Conservation (phyloP, 371 early-diverging fungal genomes). For the Syncephalastrum racemosum region DNA sequence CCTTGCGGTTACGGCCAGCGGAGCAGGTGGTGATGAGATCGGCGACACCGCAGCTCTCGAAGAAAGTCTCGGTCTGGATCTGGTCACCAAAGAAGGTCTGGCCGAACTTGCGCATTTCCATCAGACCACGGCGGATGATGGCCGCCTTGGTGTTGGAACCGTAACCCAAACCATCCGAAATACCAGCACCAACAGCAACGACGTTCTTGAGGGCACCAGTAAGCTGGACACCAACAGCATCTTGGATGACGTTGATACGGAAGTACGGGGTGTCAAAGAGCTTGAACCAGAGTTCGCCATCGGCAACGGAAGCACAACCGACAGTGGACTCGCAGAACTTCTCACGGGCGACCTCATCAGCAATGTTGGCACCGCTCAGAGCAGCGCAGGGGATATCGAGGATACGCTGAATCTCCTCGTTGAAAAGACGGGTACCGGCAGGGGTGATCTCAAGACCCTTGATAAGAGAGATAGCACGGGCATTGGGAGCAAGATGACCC, state of each 20-base stretch:
- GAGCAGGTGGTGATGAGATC: constrained; percentile 93
- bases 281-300: constrained; percentile 75
- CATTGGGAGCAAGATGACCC: constrained; percentile 66
- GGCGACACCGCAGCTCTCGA: constrained; percentile 95
- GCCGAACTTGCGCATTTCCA: constrained; percentile 96
- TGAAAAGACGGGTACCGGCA: constrained; percentile 76
- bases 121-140: constrained; percentile 93
- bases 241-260: constrained; percentile 79
- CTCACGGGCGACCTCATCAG: constrained; percentile 93
- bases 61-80: constrained; percentile 86
- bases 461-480: constrained; percentile 90
- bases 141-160: constrained; percentile 98
- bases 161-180: constrained; percentile 86
- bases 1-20: constrained; percentile 94
- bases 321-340: constrained; percentile 96
- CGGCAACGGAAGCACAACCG: constrained; percentile 68
- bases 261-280: constrained; percentile 91
- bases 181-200: constrained; percentile 97
- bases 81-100: constrained; percentile 73
- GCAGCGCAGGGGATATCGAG: constrained; percentile 80
- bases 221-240: constrained; percentile 93
- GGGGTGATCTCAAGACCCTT: constrained; percentile 85
- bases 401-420: constrained; percentile 80
- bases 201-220: constrained; percentile 99
- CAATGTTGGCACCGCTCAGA: constrained; percentile 99